Evolutionary conservation across 2,329 filamentous ascomycete genomes (phyloP).

Genomic region (Aspergillus ustus): DNA sequence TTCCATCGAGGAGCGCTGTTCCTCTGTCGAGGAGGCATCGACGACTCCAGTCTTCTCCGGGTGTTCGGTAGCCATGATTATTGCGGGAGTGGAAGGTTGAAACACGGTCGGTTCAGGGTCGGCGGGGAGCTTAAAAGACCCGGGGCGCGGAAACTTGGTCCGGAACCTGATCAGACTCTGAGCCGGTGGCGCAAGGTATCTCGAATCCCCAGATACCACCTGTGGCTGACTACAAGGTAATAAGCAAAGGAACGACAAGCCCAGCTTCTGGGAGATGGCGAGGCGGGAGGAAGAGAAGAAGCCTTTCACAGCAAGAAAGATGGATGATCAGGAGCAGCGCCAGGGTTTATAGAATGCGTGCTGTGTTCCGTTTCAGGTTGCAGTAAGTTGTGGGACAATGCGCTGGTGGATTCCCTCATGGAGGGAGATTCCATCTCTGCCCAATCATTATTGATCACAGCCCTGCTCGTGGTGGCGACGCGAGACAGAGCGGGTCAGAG

Average conservation of each 20-base stretch:
- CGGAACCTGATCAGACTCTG: constrained; percentile 1
- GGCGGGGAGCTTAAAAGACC: neutral
- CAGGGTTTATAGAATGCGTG: constrained; percentile 19
- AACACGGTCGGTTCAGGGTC: neutral
- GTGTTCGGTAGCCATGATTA: constrained; percentile 24
- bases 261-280: neutral
- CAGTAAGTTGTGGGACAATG: neutral
- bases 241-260: neutral
- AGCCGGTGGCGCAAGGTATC: constrained; percentile 1
- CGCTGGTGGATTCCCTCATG: neutral
- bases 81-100: neutral
- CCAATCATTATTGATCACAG: constrained; percentile 16
- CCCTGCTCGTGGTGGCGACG: constrained; percentile 6
- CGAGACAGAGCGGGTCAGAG: constrained; percentile 6
- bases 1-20: constrained; percentile 39
- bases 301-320: constrained; percentile 1
- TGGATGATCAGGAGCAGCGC: constrained; percentile 9
- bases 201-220: too few species aligned
- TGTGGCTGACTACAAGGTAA: neutral
- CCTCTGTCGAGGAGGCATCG: constrained; percentile 26
- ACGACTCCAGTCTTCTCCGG: constrained; percentile 30
- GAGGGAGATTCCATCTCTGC: neutral
- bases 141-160: neutral
- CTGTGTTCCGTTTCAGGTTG: constrained; percentile 5
- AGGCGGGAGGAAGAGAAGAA: neutral